These are phyloP conservation scores for Helminthosporium solani DNA, from an alignment of 2,329 filamentous ascomycete genomes.

Conservation along the genomic window DNA sequence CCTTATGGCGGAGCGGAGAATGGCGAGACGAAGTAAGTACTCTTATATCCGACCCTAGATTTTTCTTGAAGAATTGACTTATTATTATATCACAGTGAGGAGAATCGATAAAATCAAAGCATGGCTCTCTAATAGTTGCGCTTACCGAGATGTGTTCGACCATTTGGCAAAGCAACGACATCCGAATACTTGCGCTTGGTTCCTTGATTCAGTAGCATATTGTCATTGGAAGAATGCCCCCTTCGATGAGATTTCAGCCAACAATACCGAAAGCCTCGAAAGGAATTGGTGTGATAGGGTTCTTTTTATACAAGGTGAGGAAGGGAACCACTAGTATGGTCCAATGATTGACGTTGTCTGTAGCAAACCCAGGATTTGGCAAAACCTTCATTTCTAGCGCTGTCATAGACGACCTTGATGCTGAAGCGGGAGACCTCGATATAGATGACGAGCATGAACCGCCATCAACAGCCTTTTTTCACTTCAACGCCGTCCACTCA, in stretches of 20 bases:
- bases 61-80: background rate
- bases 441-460: conserved; percentile 24
- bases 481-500: conserved; percentile 21
- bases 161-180: conserved; percentile 10
- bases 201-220: conserved; percentile 23
- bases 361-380: conserved; percentile 32
- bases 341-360: background rate
- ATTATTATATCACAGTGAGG: conserved; percentile 16
- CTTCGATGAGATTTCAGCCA: conserved; percentile 21
- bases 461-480: conserved; percentile 24
- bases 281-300: conserved; percentile 29
- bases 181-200: conserved; percentile 27
- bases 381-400: conserved; percentile 29
- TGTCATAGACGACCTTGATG: conserved; percentile 25
- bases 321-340: background rate
- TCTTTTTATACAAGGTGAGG: conserved; percentile 33
- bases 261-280: conserved; percentile 16
- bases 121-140: conserved; percentile 25
- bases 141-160: conserved; percentile 12
- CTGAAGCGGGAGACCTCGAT: conserved; percentile 22
- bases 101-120: conserved; percentile 27
- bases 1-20: conserved; percentile 16
- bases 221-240: conserved; percentile 23
- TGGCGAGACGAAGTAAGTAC: conserved; percentile 21
- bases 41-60: background rate